Base-by-base conservation (phyloP, 306 rosid genomes). In the Casuarina glauca region DNA sequence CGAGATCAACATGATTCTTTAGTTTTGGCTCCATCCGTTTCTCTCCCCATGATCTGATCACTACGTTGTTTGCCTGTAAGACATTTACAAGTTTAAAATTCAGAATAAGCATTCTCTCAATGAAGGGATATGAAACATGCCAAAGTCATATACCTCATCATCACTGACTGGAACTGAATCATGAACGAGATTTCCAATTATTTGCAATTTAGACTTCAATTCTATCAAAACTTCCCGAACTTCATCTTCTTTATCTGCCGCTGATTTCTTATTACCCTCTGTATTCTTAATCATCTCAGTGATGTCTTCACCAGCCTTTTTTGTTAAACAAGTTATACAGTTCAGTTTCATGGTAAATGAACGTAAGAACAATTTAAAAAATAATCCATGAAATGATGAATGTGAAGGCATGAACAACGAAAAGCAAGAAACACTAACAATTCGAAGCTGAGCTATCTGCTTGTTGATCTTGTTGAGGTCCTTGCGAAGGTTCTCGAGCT, bases 231-330 rank as follows among this genome's bases (percentile, higher is more conserved):
- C 26, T 20, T 20, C 26, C 26, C 26, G 70, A 68, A 87, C 95
- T 83, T 95, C 98, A 75, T 66, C 84, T 17, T 92, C 97, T 83
- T 92, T 95, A 76, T 87, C 95, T 13, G 97, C 88, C 0, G 85
- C 79, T 70, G 51, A 72, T 72, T 73, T 92, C 83, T 89, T 91
- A 16, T 80, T 86, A 60, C 83, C 90, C 75, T 90, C 97, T 0
- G 97, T 89, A 20, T 86, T 81, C 83, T 81, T 75, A 69, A 91
- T 89, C 69, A 82, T 8, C 53, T 79, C 86, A 0, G 85, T 78
- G 10, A 97, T 90, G 79, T 94, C 95, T 85, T 86, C 86, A 44
- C 91, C 91, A 0, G 83, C 82, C 93, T 87, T 9, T 80, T 1
- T 50, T 19, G 72, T 55, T 17, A 4, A 70, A 57, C 36, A 2